These are phyloP conservation scores for Rubia yunnanensis DNA, from an alignment of 257 asterid genomes.

Conservation along the genomic window DNA sequence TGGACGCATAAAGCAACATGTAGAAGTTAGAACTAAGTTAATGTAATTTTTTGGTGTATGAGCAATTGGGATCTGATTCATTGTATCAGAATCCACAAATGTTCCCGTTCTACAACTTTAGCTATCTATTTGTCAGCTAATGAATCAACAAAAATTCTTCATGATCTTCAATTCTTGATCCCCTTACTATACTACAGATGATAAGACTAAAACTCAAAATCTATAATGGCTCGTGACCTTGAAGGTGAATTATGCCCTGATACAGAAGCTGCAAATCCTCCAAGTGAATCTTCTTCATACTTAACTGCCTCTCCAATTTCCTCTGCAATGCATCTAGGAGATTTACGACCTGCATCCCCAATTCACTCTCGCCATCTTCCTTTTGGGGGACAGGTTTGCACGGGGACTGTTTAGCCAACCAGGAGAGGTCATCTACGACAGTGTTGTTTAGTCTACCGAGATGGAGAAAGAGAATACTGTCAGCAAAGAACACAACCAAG, in stretches of 20 bases:
- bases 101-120: neutral
- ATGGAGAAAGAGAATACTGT: neutral
- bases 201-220: neutral
- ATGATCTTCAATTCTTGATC: neutral
- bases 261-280: slow-evolving; percentile 32
- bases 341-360: slow-evolving; percentile 16
- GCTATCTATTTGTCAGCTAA: neutral
- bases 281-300: slow-evolving; percentile 4
- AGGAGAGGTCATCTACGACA: slow-evolving; percentile 17
- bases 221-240: slow-evolving; percentile 11
- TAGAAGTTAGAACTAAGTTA: too few species aligned
- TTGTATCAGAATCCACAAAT: too few species aligned
- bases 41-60: neutral
- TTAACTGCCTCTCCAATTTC: slow-evolving; percentile 1
- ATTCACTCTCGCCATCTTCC: slow-evolving; percentile 20
- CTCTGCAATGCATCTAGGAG: slow-evolving; percentile 9
- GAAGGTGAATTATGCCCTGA: slow-evolving; percentile 27
- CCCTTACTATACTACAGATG: neutral
- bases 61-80: too few species aligned
- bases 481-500: neutral
- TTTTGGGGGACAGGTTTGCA: slow-evolving; percentile 10
- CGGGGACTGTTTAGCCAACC: slow-evolving; percentile 30
- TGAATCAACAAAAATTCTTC: neutral
- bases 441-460: slow-evolving; percentile 31
- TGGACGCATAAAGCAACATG: neutral